A percentile compares a stretch with the other conserved stretches of the same genome.
These are phyloP conservation scores for Colletotrichum aenigma DNA, from an alignment of 2,329 filamentous ascomycete genomes.

Conservation along the genomic window DNA sequence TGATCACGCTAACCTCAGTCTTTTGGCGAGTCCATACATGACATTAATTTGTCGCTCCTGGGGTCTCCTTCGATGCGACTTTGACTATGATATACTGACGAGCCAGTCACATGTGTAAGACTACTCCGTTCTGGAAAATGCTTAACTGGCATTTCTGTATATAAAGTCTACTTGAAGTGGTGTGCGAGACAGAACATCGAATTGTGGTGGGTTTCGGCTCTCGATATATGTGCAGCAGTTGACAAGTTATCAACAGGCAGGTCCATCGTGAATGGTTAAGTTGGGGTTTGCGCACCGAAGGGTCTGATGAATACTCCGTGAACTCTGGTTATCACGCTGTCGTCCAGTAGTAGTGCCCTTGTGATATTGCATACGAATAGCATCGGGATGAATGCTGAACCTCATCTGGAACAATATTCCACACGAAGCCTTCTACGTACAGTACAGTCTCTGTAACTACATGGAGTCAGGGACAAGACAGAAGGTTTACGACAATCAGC, in stretches of 20 bases:
- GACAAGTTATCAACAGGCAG: accelerated
- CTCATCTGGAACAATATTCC: background rate
- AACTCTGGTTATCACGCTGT: accelerated
- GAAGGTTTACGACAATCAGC: background rate
- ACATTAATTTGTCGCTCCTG: too few species aligned
- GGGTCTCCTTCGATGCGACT: background rate
- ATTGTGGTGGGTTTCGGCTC: background rate
- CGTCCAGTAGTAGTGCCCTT: accelerated
- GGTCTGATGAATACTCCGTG: background rate
- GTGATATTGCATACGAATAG: background rate
- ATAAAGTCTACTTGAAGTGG: background rate
- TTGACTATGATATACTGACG: accelerated
- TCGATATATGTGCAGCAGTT: background rate
- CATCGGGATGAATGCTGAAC: background rate
- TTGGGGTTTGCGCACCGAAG: background rate
- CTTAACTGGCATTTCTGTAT: background rate
- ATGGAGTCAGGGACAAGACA: background rate
- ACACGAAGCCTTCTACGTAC: too few species aligned
- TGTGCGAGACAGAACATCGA: background rate
- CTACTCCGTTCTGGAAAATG: accelerated
- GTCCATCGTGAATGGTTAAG: accelerated
- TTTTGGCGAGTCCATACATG: too few species aligned
- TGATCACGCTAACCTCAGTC: too few species aligned
- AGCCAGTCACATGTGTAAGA: background rate
- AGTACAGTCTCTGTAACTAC: background rate